Percentiles rank a stretch among this genome's conserved stretches.
phyloP scores from a whole-genome alignment of 768 basidiomycete genomes.

The Russula sp. region DNA sequence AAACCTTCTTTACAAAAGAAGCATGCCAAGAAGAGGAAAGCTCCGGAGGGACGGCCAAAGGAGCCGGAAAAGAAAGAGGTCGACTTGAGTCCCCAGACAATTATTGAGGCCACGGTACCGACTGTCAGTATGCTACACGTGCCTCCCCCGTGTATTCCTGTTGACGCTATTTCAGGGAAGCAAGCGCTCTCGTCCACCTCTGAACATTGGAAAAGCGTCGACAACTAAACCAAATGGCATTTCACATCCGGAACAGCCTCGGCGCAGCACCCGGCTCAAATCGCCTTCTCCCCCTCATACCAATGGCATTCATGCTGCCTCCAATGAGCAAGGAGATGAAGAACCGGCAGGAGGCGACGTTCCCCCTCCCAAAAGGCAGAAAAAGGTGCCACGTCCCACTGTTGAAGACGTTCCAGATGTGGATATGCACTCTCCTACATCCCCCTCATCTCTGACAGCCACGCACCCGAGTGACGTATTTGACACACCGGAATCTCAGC shows the following conservation, averaged over 20 bases:
- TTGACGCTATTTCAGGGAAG: constrained; percentile 48
- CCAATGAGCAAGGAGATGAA: constrained; percentile 25
- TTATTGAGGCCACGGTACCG: constrained; percentile 74
- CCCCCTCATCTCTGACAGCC: constrained; percentile 24
- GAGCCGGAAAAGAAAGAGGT: constrained; percentile 26
- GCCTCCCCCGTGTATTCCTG: background rate
- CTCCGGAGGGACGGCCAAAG: constrained; percentile 25
- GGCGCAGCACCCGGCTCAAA: constrained; percentile 26
- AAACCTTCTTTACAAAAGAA: constrained; percentile 32
- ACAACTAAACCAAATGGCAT: constrained; percentile 21
- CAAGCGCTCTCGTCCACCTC: constrained; percentile 70
- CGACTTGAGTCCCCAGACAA: constrained; percentile 50
- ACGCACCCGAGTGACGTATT: constrained; percentile 36
- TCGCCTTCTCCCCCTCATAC: constrained; percentile 21
- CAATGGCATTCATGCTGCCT: constrained; percentile 9
- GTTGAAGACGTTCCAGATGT: constrained; percentile 35
- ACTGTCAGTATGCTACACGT: constrained; percentile 41
- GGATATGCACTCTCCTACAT: constrained; percentile 27
- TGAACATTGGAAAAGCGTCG: constrained; percentile 41
- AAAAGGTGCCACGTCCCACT: constrained; percentile 30
- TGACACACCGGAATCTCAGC: constrained; percentile 35
- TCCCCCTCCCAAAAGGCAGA: constrained; percentile 43
- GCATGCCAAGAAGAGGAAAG: constrained; percentile 27
- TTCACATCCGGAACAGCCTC: constrained; percentile 20
- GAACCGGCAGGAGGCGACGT: constrained; percentile 39